phyloP scores from a whole-genome alignment of 176 grass and related monocot genomes.

The Triticum dicoccoides region DNA sequence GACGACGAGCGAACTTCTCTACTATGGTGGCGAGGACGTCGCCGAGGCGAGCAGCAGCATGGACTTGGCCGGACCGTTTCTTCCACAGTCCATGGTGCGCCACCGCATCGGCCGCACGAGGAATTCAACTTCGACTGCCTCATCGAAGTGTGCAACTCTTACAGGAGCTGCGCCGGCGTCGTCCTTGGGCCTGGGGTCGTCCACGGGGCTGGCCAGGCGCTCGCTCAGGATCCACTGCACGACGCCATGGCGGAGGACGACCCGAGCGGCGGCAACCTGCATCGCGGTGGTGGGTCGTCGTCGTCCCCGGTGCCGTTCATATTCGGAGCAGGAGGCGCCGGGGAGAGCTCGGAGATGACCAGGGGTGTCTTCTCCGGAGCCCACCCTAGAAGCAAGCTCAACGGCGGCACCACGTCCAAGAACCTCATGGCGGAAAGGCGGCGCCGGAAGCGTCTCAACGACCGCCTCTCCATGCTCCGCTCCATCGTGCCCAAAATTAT shows the following conservation, averaged over 20 bases:
- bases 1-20: constrained; percentile 57
- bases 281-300: background rate
- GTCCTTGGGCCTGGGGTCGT: background rate
- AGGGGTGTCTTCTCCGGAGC: background rate
- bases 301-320: background rate
- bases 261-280: background rate
- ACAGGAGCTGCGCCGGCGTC: constrained; percentile 17
- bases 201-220: background rate
- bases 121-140: constrained; percentile 73
- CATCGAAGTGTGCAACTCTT: constrained; percentile 67
- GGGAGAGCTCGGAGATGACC: background rate
- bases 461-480: constrained; percentile 87
- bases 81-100: too few species aligned
- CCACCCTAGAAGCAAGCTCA: constrained; percentile 35
- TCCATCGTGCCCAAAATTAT: constrained; percentile 87
- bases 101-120: background rate
- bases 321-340: background rate
- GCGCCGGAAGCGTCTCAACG: constrained; percentile 75
- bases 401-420: constrained; percentile 51
- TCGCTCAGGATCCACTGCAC: background rate
- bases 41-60: background rate
- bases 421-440: constrained; percentile 85
- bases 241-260: constrained; percentile 41
- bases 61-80: background rate
- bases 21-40: constrained; percentile 36